phyloP scores from a whole-genome alignment of 441 rosid species.

The Pelargonium fulgidum region DNA sequence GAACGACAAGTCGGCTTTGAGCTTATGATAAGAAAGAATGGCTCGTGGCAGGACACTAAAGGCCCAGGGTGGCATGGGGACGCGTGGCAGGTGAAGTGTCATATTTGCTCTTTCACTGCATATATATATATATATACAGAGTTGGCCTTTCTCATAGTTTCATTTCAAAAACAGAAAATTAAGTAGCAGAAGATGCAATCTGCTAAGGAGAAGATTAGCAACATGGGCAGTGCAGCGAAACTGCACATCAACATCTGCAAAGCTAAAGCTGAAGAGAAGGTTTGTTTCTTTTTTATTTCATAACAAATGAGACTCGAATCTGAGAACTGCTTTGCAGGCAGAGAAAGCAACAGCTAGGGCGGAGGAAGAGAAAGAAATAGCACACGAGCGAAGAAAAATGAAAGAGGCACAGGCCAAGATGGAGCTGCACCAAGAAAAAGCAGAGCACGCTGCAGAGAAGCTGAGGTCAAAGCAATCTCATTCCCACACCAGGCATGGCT shows the following conservation, averaged over 20 bases:
- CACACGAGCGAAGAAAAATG: constrained; percentile 44
- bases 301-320: too few relatives aligned
- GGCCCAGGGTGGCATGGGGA: constrained; percentile 14
- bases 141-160: background rate
- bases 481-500: too few relatives aligned
- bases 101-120: background rate
- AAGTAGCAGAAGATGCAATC: background rate
- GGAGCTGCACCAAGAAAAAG: constrained; percentile 24
- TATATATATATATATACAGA: background rate
- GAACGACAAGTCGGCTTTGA: too few relatives aligned
- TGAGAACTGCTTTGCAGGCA: background rate
- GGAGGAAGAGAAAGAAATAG: constrained; percentile 46
- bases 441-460: constrained; percentile 18
- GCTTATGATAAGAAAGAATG: background rate
- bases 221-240: constrained; percentile 17
- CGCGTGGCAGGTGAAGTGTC: constrained; percentile 8
- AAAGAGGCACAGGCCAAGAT: constrained; percentile 47
- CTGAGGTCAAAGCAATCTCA: background rate
- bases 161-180: too few relatives aligned
- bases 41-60: background rate
- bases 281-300: background rate
- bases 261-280: constrained; percentile 18
- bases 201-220: background rate
- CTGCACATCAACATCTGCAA: constrained; percentile 37
- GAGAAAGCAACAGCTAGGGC: constrained; percentile 39